A percentile compares a stretch with the other conserved stretches of the same genome.
Conservation (phyloP, 441 rosid species). For the Aquilaria agallochum region DNA sequence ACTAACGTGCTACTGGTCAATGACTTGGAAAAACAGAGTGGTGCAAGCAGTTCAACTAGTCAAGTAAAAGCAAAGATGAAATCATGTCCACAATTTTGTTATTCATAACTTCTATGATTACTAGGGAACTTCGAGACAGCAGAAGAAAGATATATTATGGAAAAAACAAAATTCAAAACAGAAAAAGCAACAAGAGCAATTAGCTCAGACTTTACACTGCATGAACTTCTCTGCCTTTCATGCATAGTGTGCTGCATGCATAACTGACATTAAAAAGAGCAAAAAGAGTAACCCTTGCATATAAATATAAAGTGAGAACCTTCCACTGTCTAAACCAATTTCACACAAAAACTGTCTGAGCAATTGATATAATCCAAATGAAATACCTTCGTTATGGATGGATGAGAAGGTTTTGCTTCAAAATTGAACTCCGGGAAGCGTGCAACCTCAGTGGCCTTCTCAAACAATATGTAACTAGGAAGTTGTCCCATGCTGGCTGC, state of each 20-base stretch:
- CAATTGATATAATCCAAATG: background rate
- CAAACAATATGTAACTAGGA: slow-evolving; percentile 79
- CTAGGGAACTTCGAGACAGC: background rate
- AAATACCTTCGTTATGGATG: slow-evolving; percentile 68
- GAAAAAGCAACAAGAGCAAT: no score
- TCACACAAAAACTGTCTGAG: background rate
- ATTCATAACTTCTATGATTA: background rate
- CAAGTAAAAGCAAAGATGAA: background rate
- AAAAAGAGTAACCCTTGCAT: background rate
- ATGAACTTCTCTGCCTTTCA: background rate
- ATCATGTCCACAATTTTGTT: background rate
- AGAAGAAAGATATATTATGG: background rate
- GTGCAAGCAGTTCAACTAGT: no score
- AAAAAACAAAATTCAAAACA: no score
- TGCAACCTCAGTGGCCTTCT: slow-evolving; percentile 67
- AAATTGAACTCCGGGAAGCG: slow-evolving; percentile 76
- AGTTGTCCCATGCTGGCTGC: slow-evolving; percentile 75
- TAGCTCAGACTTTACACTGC: no score
- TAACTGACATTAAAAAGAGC: background rate
- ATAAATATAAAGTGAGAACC: background rate
- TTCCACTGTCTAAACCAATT: background rate
- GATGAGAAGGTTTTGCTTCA: slow-evolving; percentile 47
- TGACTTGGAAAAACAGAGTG: no score
- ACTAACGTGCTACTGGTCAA: no score
- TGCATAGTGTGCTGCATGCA: background rate